These are phyloP conservation scores for Rhynchosporium agropyri DNA, from an alignment of 2,329 filamentous ascomycete genomes.

Conservation along the genomic window DNA sequence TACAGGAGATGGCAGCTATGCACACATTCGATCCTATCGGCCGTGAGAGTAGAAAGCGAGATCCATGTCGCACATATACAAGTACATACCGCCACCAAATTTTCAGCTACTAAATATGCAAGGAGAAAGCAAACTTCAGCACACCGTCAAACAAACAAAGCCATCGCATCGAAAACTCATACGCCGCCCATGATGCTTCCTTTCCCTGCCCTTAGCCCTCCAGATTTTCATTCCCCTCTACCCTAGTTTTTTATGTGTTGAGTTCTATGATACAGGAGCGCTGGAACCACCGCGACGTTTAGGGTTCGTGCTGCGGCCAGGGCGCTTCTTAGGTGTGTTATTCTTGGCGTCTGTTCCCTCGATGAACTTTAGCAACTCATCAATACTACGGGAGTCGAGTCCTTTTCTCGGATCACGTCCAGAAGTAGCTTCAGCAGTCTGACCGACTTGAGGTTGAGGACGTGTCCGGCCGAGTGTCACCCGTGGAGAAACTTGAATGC, in stretches of 20 bases:
- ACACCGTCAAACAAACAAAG: conserved; percentile 9
- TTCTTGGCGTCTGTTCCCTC: conserved; percentile 68
- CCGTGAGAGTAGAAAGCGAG: conserved; percentile 6
- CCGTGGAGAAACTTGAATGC: conserved; percentile 67
- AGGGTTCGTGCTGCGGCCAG: conserved; percentile 54
- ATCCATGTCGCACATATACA: neutral
- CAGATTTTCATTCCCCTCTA: conserved; percentile 3
- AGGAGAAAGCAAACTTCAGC: neutral
- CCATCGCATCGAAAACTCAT: neutral
- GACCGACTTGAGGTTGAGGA: conserved; percentile 64
- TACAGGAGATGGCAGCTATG: too few species aligned
- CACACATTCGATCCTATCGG: conserved; percentile 1
- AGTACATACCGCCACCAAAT: conserved; percentile 2
- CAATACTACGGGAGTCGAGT: conserved; percentile 81
- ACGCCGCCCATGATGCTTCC: conserved; percentile 10
- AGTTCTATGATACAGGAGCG: conserved; percentile 26
- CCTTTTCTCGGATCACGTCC: conserved; percentile 42
- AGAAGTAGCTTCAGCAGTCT: conserved; percentile 53
- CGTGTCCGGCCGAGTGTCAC: conserved; percentile 58
- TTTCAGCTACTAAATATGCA: neutral
- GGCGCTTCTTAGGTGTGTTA: conserved; percentile 57
- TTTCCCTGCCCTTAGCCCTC: neutral
- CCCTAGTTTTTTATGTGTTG: neutral
- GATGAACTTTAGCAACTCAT: conserved; percentile 92
- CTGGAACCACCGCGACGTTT: conserved; percentile 52